Evolutionary conservation across 768 basidiomycete genomes (phyloP).

Genomic region (Rhodosporidiobolus odoratus): DNA sequence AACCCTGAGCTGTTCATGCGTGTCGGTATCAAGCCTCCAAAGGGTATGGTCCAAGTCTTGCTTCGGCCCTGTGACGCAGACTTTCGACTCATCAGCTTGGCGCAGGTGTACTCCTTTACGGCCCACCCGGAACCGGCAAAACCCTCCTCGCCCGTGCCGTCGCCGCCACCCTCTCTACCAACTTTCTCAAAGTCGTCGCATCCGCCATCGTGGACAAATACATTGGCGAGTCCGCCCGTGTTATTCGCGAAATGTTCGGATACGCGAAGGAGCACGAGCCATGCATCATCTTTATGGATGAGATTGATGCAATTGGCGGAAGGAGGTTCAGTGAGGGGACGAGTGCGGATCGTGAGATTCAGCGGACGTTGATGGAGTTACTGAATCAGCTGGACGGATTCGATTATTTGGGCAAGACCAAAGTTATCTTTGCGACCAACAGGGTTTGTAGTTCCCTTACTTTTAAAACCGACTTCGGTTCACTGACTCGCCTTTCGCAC

Average conservation of each 20-base stretch:
- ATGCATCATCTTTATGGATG: conserved; percentile 51
- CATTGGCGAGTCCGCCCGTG: conserved; percentile 93
- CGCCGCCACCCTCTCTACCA: conserved; percentile 94
- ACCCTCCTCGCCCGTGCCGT: conserved; percentile 90
- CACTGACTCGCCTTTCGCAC: background rate
- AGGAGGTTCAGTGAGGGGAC: conserved; percentile 87
- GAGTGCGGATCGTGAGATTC: conserved; percentile 96
- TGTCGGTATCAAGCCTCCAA: conserved; percentile 95
- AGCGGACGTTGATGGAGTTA: conserved; percentile 97
- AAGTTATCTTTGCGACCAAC: conserved; percentile 99
- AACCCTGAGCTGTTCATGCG: conserved; percentile 89
- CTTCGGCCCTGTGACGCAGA: background rate
- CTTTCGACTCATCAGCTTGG: background rate
- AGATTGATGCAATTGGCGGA: conserved; percentile 88
- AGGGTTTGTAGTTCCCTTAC: conserved; percentile 47
- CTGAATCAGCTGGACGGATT: conserved; percentile 99
- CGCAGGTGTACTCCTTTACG: conserved; percentile 72
- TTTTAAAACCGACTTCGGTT: background rate
- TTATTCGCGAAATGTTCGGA: conserved; percentile 97
- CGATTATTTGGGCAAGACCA: conserved; percentile 89
- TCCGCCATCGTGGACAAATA: conserved; percentile 98
- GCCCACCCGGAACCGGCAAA: conserved; percentile 94
- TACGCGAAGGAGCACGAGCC: conserved; percentile 97
- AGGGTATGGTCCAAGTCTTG: conserved; percentile 52
- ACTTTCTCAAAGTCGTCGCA: conserved; percentile 97